Conservation (phyloP, 2,329 filamentous ascomycete species). For the Colletotrichum musae region DNA sequence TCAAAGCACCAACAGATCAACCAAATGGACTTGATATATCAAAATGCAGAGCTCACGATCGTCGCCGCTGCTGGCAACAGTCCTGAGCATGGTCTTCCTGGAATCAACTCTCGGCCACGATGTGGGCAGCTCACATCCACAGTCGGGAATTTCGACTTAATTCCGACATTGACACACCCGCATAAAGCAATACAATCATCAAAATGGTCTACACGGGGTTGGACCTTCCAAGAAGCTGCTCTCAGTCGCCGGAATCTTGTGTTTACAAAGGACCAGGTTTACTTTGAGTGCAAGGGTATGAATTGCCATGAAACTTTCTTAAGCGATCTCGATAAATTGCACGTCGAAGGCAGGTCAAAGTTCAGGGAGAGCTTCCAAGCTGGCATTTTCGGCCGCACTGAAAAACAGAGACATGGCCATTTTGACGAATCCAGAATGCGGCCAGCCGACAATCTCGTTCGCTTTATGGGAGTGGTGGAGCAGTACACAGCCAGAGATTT, state of each 20-base stretch:
- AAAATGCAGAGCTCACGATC: slow-evolving; percentile 53
- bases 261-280: slow-evolving; percentile 56
- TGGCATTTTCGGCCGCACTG: neutral
- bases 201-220: slow-evolving; percentile 54
- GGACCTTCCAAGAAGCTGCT: slow-evolving; percentile 57
- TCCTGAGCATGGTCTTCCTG: slow-evolving; percentile 52
- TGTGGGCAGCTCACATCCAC: slow-evolving; percentile 51
- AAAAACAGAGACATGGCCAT: neutral
- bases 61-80: slow-evolving; percentile 54
- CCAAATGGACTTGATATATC: slow-evolving; percentile 56
- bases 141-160: slow-evolving; percentile 50
- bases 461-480: neutral
- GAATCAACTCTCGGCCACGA: slow-evolving; percentile 47
- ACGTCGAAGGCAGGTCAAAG: neutral
- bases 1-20: slow-evolving; percentile 48
- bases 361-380: neutral
- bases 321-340: slow-evolving; percentile 48
- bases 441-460: neutral
- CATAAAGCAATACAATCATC: slow-evolving; percentile 44
- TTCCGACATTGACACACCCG: slow-evolving; percentile 51
- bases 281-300: slow-evolving; percentile 57
- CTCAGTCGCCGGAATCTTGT: slow-evolving; percentile 53
- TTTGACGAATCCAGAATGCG: too few species aligned
- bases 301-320: slow-evolving; percentile 53
- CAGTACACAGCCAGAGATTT: neutral